Conservation (phyloP, 768 basidiomycete species). For the Rhodosporidiobolus sp. region DNA sequence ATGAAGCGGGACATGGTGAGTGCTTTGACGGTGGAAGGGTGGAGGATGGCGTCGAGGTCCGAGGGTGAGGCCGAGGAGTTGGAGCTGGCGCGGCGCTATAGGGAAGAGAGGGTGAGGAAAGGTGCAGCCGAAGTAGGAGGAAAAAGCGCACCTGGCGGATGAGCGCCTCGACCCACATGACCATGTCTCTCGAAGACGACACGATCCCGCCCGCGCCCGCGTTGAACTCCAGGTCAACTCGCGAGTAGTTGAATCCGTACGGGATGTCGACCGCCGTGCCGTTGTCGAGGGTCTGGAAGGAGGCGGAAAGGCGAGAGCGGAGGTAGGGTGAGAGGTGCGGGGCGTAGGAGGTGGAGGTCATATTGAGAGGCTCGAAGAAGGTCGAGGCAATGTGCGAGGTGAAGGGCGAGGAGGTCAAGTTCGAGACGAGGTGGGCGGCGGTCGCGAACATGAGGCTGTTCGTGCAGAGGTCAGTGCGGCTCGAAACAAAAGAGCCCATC, state of each 20-base stretch:
- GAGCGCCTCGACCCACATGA: constrained; percentile 2
- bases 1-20: not conserved
- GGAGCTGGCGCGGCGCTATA: too few species aligned
- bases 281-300: not conserved
- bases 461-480: not conserved
- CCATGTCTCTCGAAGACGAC: not conserved
- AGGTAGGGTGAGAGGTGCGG: not conserved
- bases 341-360: constrained; percentile 42
- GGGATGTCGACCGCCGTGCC: constrained; percentile 2
- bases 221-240: not conserved
- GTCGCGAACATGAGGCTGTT: not conserved
- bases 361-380: constrained; percentile 52
- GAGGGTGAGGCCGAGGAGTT: too few species aligned
- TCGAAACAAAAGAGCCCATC: too few species aligned
- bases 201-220: constrained; percentile 1
- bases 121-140: too few species aligned
- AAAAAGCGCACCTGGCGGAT: not conserved
- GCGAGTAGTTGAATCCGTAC: not conserved
- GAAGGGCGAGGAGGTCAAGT: constrained; percentile 48
- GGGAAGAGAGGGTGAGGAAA: too few species aligned
- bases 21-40: not conserved
- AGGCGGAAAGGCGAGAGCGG: not conserved
- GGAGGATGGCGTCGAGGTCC: not conserved
- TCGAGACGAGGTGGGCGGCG: constrained; percentile 47
- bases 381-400: constrained; percentile 52